Evolutionary conservation across 1,139 yeast species (phyloP), one percentile per base, ranked within the genome.

Genomic region (Protomyces arabidopsidicola): DNA sequence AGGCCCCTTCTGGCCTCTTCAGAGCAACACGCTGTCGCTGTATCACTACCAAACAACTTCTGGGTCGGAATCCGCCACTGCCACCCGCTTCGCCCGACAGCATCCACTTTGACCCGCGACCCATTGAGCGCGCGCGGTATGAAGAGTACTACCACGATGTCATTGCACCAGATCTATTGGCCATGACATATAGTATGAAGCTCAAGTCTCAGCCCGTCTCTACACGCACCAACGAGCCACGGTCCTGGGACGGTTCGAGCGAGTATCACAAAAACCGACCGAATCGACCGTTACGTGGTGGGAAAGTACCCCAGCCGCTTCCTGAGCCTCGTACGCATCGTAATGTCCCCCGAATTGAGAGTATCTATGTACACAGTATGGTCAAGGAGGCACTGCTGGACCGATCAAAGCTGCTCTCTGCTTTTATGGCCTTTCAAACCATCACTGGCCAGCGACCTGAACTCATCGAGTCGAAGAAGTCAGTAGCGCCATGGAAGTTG

Each of bases 261-360:
- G 97, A 97, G 55, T 93, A 88, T 76, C 95, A 91, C 73, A 75
- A 90, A 65, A 90, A 89, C 76, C 87, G 97, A 80, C 84, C 87
- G 45, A 69, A 71, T 10, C 78, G 81, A 67, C 71, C 73, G 10
- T 79, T 79, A 12, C 70, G 75, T 59, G 81, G 81, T 6, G 72
- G 74, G 45, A 73, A 77, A 24, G 87, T 85, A 70, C 85, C 90
- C 60, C 83, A 91, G 8, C 89, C 87, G 69, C 87, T 90, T 71
- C 79, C 89, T 65, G 79, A 82, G 68, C 88, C 88, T 35, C 80
- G 90, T 64, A 82, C 80, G 24, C 77, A 84, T 77, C 75, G 77
- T 55, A 90, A 88, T 72, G 79, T 95, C 18, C 97, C 98, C 1
- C 80, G 79, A 66, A 77, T 95, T 62, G 80, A 82, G 64, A 80